Conservation (phyloP, 2,329 filamentous ascomycete genomes). For the Aschersonia sp. region DNA sequence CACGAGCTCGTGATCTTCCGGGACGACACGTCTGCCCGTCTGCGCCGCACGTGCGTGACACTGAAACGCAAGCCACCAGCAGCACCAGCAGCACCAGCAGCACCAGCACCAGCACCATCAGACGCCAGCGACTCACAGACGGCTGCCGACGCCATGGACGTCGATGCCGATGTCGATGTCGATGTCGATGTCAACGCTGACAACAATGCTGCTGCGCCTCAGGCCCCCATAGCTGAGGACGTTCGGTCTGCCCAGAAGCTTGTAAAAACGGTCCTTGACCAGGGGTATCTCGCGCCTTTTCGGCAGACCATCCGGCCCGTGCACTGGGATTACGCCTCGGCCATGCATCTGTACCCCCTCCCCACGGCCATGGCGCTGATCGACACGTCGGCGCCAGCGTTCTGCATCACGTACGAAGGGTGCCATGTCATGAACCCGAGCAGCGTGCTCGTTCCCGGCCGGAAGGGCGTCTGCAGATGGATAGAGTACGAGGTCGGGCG, state of each 20-base stretch:
- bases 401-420: constrained; percentile 83
- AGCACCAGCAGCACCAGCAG: constrained; percentile 9
- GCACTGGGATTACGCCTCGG: constrained; percentile 72
- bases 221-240: constrained; percentile 24
- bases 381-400: constrained; percentile 68
- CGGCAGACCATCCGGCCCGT: constrained; percentile 64
- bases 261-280: constrained; percentile 83
- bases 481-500: constrained; percentile 67
- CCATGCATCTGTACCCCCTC: constrained; percentile 73
- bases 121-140: constrained; percentile 8
- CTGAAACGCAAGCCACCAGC: constrained; percentile 35
- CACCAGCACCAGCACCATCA: constrained; percentile 4
- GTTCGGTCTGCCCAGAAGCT: constrained; percentile 54
- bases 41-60: constrained; percentile 62
- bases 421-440: constrained; percentile 95
- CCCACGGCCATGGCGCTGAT: constrained; percentile 73
- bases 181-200: constrained; percentile 19
- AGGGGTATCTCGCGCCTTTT: constrained; percentile 81
- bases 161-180: constrained; percentile 21
- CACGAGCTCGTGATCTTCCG: constrained; percentile 80
- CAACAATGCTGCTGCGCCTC: constrained; percentile 2
- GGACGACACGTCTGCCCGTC: constrained; percentile 69
- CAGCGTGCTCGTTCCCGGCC: constrained; percentile 52
- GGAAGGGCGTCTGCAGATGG: constrained; percentile 62
- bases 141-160: constrained; percentile 21